A percentile compares a stretch with the other conserved stretches of the same genome.
Evolutionary conservation across 805 yeast genomes (phyloP).

Genomic region (Candida piceae): DNA sequence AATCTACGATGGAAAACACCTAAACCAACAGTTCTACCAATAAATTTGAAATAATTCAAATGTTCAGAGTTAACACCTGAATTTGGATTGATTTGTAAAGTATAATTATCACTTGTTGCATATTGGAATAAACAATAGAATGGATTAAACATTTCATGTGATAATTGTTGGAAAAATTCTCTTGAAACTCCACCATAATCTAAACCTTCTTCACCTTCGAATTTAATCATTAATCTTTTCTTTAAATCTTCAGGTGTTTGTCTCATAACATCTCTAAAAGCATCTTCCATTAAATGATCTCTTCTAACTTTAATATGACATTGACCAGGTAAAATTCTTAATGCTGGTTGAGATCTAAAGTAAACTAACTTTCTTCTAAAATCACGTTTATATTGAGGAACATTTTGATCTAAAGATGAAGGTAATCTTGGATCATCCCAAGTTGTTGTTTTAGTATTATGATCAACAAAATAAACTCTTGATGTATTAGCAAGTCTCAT

Average conservation of each 20-base stretch:
- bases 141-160: slow-evolving; percentile 99
- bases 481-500: slow-evolving; percentile 99
- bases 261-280: slow-evolving; percentile 97
- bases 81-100: slow-evolving; percentile 95
- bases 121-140: slow-evolving; percentile 95
- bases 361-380: slow-evolving; percentile 96
- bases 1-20: slow-evolving; percentile 98
- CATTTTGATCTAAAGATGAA: slow-evolving; percentile 94
- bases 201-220: slow-evolving; percentile 98
- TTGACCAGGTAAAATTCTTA: slow-evolving; percentile 96
- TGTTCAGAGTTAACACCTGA: slow-evolving; percentile 97
- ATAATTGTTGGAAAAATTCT: slow-evolving; percentile 92
- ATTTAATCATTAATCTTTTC: slow-evolving; percentile 95
- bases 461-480: slow-evolving; percentile 97
- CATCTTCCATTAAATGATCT: slow-evolving; percentile 93
- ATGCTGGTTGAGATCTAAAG: slow-evolving; percentile 97
- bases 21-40: slow-evolving; percentile 96
- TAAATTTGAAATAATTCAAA: slow-evolving; percentile 93
- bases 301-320: slow-evolving; percentile 97
- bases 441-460: slow-evolving; percentile 97
- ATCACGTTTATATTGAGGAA: slow-evolving; percentile 98
- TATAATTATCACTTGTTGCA: slow-evolving; percentile 96
- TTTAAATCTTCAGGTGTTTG: slow-evolving; percentile 98
- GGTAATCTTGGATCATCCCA: slow-evolving; percentile 99
- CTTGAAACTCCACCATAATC: slow-evolving; percentile 99